phyloP scores from a whole-genome alignment of 345 rosid species.

The Camelina neglecta region DNA sequence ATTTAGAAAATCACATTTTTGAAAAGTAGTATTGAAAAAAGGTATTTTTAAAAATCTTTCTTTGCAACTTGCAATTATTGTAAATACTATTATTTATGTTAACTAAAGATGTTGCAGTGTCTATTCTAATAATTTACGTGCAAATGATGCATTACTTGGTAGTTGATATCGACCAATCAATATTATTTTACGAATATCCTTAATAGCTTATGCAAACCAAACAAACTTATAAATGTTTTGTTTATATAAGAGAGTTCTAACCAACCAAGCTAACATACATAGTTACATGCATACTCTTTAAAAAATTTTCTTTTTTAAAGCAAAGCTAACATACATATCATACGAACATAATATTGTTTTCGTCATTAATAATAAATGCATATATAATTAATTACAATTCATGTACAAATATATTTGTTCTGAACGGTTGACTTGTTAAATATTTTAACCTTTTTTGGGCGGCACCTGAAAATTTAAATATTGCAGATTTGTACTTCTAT shows the following conservation, averaged over 20 bases:
- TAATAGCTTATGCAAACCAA: not conserved
- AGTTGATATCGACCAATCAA: not conserved
- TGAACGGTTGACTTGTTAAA: conserved; percentile 12
- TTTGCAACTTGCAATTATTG: not conserved
- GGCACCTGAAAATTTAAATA: not conserved
- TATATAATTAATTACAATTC: not conserved
- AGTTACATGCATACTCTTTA: no score
- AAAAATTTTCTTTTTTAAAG: no score
- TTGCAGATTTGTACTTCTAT: conserved; percentile 1
- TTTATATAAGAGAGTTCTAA: conserved; percentile 8
- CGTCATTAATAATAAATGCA: no score
- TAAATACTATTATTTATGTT: not conserved
- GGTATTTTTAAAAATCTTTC: no score
- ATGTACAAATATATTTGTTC: not conserved
- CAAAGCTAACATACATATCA: not conserved
- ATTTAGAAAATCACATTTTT: no score
- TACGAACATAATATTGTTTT: no score
- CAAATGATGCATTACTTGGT: not conserved
- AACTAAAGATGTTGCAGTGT: not conserved
- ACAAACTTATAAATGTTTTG: not conserved
- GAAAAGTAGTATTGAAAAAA: no score
- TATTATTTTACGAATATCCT: not conserved
- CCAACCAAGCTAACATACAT: not conserved
- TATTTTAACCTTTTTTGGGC: not conserved
- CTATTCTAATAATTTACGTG: not conserved